Percentiles rank a stretch among this genome's conserved stretches.
Evolutionary conservation across 1,139 yeast genomes (phyloP).

Genomic region (Debaryomyces singareniensis): DNA sequence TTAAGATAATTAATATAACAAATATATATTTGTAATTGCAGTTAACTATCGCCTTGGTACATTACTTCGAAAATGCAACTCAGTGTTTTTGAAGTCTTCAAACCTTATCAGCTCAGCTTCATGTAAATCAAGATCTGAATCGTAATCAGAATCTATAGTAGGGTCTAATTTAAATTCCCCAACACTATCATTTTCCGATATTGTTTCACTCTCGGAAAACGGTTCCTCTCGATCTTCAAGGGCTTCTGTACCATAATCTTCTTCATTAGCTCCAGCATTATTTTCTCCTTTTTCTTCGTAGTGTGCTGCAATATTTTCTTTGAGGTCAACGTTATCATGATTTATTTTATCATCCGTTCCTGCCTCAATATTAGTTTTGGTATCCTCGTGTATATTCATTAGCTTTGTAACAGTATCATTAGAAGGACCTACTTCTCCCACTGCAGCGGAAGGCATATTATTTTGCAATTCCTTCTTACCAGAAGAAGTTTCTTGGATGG

Average conservation of each 20-base stretch:
- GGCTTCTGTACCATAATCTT: neutral
- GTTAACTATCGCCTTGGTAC: too few relatives aligned
- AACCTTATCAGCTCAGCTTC: constrained; percentile 4
- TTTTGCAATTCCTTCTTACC: too few relatives aligned
- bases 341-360: too few relatives aligned
- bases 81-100: neutral
- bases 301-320: neutral
- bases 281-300: neutral
- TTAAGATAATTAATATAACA: too few relatives aligned
- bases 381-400: too few relatives aligned
- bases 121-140: constrained; percentile 21
- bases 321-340: neutral
- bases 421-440: neutral
- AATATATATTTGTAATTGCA: too few relatives aligned
- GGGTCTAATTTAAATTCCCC: constrained; percentile 12
- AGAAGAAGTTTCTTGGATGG: neutral
- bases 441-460: neutral
- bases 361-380: neutral
- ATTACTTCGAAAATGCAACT: too few relatives aligned
- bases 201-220: neutral
- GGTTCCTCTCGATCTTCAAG: neutral
- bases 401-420: too few relatives aligned
- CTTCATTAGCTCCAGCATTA: neutral
- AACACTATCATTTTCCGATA: neutral
- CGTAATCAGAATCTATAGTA: constrained; percentile 21